Conservation (phyloP, 768 basidiomycete species). For the Lyophyllum semitale region DNA sequence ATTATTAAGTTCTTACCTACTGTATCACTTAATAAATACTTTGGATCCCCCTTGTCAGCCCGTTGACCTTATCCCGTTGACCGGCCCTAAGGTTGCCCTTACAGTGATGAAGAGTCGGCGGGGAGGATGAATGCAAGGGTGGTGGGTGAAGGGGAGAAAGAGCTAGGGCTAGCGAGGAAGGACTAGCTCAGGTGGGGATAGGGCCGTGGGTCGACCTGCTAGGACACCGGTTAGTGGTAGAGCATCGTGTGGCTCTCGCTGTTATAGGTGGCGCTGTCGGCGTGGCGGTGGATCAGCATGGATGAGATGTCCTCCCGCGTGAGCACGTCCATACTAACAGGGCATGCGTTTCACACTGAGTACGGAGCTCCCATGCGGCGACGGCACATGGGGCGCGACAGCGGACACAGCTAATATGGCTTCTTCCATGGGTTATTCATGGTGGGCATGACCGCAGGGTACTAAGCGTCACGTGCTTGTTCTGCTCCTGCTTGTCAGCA, state of each 20-base stretch:
- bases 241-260: conserved; percentile 38
- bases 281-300: conserved; percentile 47
- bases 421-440: conserved; percentile 38
- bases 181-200: conserved; percentile 22
- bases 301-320: conserved; percentile 41
- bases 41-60: too few species aligned
- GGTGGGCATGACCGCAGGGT: conserved; percentile 80
- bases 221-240: conserved; percentile 30
- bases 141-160: conserved; percentile 66
- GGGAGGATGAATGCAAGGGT: background rate
- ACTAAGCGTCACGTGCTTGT: conserved; percentile 87
- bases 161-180: conserved; percentile 73
- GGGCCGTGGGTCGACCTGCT: conserved; percentile 37
- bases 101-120: too few species aligned
- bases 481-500: conserved; percentile 88
- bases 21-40: too few species aligned
- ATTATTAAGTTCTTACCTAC: too few species aligned
- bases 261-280: conserved; percentile 74
- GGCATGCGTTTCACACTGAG: conserved; percentile 13
- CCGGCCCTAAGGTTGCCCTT: too few species aligned
- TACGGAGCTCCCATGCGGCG: conserved; percentile 1
- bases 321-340: conserved; percentile 26
- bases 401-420: background rate
- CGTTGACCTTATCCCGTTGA: too few species aligned
- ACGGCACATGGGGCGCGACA: background rate